Evolutionary conservation across 2,329 filamentous ascomycete genomes (phyloP).

Genomic region (Epichloe hybrida): DNA sequence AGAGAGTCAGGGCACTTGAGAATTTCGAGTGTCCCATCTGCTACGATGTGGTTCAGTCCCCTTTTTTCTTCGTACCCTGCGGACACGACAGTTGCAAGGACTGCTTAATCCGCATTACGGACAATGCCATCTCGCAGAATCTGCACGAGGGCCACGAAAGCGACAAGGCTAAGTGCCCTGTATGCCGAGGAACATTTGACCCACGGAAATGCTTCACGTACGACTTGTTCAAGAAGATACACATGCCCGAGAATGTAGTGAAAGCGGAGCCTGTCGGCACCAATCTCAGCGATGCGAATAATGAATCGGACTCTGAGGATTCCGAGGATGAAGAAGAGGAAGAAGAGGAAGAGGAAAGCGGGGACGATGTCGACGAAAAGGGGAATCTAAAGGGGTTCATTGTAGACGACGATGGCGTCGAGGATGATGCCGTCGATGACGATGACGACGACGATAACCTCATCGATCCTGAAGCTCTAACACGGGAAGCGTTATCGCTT

Average conservation of each 20-base stretch:
- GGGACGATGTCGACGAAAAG: constrained; percentile 15
- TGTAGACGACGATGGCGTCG: constrained; percentile 21
- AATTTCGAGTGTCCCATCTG: constrained; percentile 74
- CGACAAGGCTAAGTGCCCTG: constrained; percentile 52
- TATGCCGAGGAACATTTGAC: constrained; percentile 57
- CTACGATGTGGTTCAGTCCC: constrained; percentile 61
- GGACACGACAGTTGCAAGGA: constrained; percentile 69
- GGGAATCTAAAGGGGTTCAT: constrained; percentile 23
- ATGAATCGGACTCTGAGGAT: constrained; percentile 16
- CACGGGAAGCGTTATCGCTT: constrained; percentile 9
- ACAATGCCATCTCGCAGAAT: constrained; percentile 39
- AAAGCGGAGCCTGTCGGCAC: constrained; percentile 25
- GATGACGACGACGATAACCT: constrained; percentile 4
- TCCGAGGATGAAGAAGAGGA: constrained; percentile 2
- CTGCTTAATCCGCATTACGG: constrained; percentile 58
- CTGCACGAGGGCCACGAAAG: constrained; percentile 48
- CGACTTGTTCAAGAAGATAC: constrained; percentile 56
- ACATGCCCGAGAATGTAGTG: constrained; percentile 42
- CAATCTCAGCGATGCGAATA: constrained; percentile 16
- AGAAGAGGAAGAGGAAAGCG: constrained; percentile 14
- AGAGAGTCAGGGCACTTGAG: constrained; percentile 45
- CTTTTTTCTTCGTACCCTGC: constrained; percentile 68
- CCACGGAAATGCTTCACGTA: constrained; percentile 60
- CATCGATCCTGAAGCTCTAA: constrained; percentile 7
- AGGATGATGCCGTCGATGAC: constrained; percentile 19